Evolutionary conservation across 192 early-diverging fungal genomes (phyloP).

Genomic region (Spinellus fusiger): DNA sequence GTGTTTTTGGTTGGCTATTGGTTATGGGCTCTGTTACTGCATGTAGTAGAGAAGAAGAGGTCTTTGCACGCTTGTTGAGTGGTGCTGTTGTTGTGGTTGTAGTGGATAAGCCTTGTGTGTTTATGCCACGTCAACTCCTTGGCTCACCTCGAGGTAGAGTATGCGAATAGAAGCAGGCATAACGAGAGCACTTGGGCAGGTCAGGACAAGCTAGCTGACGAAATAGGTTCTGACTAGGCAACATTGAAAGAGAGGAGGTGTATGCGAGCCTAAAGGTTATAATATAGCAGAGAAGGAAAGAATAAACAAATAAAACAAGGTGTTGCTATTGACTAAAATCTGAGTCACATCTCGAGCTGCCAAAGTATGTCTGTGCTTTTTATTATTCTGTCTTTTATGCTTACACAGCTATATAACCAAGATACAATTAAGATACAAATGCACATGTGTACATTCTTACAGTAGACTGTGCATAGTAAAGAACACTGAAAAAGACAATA

Average conservation of each 20-base stretch:
- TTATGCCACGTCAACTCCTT: not conserved
- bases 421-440: not conserved
- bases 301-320: not conserved
- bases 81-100: not conserved
- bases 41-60: no score
- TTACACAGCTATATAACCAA: not conserved
- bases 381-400: no score
- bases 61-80: not conserved
- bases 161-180: slow-evolving; percentile 36
- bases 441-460: not conserved
- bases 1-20: no score
- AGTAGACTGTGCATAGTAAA: no score
- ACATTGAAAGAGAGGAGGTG: slow-evolving; percentile 17
- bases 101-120: not conserved
- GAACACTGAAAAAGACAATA: not conserved
- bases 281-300: not conserved
- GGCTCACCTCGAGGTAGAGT: not conserved
- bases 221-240: slow-evolving; percentile 34
- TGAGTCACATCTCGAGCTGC: not conserved
- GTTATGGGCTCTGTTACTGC: no score
- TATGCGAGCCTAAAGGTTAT: not conserved
- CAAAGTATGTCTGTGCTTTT: not conserved
- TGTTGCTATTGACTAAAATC: not conserved
- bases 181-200: slow-evolving; percentile 29
- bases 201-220: slow-evolving; percentile 27